Percentiles rank a stretch among this genome's conserved stretches.
These are phyloP conservation scores for Sporodiniella umbellata DNA, from an alignment of 371 early-diverging fungal species.

Conservation along the genomic window DNA sequence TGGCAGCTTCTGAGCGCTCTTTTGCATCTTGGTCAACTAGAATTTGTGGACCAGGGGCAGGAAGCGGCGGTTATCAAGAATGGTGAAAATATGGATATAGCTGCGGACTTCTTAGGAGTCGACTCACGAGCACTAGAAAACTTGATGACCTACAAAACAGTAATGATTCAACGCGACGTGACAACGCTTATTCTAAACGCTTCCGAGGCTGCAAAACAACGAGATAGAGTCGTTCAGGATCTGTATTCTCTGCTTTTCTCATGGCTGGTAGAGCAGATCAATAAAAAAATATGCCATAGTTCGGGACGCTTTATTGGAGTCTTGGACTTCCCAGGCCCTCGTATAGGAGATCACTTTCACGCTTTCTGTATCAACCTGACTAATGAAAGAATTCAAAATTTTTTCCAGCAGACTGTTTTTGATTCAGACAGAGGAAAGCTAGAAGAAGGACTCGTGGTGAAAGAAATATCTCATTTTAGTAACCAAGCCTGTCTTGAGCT, in stretches of 20 bases:
- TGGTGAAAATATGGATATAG: slow-evolving; percentile 64
- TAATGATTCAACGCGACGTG: slow-evolving; percentile 73
- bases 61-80: slow-evolving; percentile 76
- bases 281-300: slow-evolving; percentile 71
- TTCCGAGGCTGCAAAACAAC: slow-evolving; percentile 67
- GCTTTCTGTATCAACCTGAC: slow-evolving; percentile 77
- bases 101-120: slow-evolving; percentile 86
- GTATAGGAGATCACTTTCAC: slow-evolving; percentile 16
- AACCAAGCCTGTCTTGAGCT: slow-evolving; percentile 55
- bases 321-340: slow-evolving; percentile 57
- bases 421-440: slow-evolving; percentile 47
- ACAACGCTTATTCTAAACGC: slow-evolving; percentile 83
- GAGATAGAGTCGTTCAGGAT: slow-evolving; percentile 73
- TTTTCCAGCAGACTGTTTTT: slow-evolving; percentile 68
- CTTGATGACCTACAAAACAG: slow-evolving; percentile 82
- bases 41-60: slow-evolving; percentile 62
- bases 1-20: slow-evolving; percentile 83
- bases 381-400: slow-evolving; percentile 79
- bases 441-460: slow-evolving; percentile 56
- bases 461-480: slow-evolving; percentile 42
- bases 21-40: slow-evolving; percentile 82
- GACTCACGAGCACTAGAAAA: slow-evolving; percentile 72
- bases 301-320: slow-evolving; percentile 67
- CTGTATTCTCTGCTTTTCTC: slow-evolving; percentile 83
- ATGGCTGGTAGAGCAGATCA: slow-evolving; percentile 90